Evolutionary conservation across 257 asterid genomes (phyloP), one percentile per base, ranked within the genome.

Genomic region (Oldenlandia corymbosa): DNA sequence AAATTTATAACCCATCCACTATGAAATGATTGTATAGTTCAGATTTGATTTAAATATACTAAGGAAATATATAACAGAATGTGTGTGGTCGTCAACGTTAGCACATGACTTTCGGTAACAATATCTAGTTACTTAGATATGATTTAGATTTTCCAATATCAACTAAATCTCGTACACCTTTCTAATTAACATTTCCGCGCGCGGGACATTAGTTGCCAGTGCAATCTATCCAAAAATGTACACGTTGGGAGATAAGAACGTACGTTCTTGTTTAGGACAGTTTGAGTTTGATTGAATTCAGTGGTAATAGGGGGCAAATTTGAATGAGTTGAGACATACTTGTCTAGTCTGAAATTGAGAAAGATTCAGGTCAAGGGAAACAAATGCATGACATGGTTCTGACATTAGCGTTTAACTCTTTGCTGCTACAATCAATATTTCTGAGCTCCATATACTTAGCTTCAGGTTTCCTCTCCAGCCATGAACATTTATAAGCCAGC

Each of bases 241-340:
- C 62, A 53, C 12, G 23, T 21, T 58, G 14, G 34, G 7, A 60
- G 59, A 18, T 32, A 45, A 67, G 57, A 36, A 21, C 5, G 59
- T 7, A 39, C 23, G n/a, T 20, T 34, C 39, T 9, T 9, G 6
- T 11, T 54, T 60, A 39, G 3, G 3, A 50, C 27, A 8, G 28
- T 59, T 32, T 58, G 17, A 46, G 58, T 16, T 21, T 17, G 55
- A 34, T 21, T 17, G 55, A 34, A 34, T 18, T 20, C 4, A 32
- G 28, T 14, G 49, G 51, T n/a, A 68, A 50, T 26, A 49, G 73
- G 67, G 48, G 59, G 62, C 34, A 68, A 64, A 68, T 59, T 48
- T 68, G 43, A 50, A 31, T 67, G 52, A 61, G 8, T 68, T 27
- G 59, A 62, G 58, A 67, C n/a, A n/a, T n/a, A 68, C 73, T 49